Evolutionary conservation across 208 protist genomes (phyloP).

Genomic region (Trichomonas vaginalis): DNA sequence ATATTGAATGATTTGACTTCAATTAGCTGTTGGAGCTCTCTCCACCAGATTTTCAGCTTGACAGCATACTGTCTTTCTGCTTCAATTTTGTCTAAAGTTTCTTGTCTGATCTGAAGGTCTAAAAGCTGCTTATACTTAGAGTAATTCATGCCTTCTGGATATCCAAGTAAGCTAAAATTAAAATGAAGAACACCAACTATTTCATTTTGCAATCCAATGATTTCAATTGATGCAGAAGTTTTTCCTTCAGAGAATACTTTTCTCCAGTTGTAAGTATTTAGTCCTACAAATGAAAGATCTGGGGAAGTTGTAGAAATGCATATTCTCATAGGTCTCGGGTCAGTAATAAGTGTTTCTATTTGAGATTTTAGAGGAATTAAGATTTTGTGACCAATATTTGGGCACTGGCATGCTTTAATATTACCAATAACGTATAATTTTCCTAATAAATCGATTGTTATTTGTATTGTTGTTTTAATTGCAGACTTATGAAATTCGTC

Average conservation of each 20-base stretch:
- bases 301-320: background rate
- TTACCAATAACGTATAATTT: background rate
- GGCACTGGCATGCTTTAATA: background rate
- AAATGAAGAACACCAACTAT: slow-evolving; percentile 1
- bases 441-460: background rate
- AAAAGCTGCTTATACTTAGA: background rate
- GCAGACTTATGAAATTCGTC: background rate
- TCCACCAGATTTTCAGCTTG: background rate
- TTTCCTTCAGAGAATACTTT: background rate
- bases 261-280: background rate
- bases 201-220: background rate
- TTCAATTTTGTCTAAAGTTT: background rate
- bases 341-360: background rate
- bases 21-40: background rate
- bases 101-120: background rate
- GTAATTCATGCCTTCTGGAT: background rate
- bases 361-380: background rate
- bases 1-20: background rate
- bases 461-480: background rate
- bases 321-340: background rate
- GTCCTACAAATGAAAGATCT: background rate
- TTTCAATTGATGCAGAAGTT: background rate
- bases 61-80: background rate
- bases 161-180: background rate
- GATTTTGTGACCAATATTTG: background rate